phyloP scores from a whole-genome alignment of 2,329 filamentous ascomycete species.

The Neoscytalidium dimidiatum region DNA sequence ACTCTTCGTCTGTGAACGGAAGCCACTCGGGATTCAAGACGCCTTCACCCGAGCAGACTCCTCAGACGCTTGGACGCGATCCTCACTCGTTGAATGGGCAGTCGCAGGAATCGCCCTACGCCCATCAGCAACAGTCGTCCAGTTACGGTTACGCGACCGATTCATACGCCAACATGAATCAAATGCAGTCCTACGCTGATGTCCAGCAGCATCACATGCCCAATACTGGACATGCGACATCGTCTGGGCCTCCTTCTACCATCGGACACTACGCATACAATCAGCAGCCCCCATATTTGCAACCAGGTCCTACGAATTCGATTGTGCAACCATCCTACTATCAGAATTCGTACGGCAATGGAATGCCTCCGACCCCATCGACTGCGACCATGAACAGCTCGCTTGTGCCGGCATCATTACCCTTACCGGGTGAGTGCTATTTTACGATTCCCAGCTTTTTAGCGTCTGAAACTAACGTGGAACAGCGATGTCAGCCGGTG shows the following conservation, averaged over 20 bases:
- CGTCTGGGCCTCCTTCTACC: conserved; percentile 72
- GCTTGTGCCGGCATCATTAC: conserved; percentile 70
- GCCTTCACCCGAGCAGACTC: conserved; percentile 69
- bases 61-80: conserved; percentile 43
- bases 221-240: conserved; percentile 72
- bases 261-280: conserved; percentile 79
- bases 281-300: conserved; percentile 71
- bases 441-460: background rate
- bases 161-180: conserved; percentile 71
- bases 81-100: conserved; percentile 40
- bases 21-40: conserved; percentile 67
- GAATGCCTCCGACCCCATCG: conserved; percentile 77
- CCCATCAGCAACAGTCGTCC: conserved; percentile 33
- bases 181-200: conserved; percentile 80
- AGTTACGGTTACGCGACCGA: conserved; percentile 37
- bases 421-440: conserved; percentile 53
- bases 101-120: conserved; percentile 42
- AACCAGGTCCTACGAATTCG: conserved; percentile 70
- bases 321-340: conserved; percentile 59
- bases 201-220: conserved; percentile 77
- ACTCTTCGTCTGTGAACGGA: conserved; percentile 57
- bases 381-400: conserved; percentile 68
- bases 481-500: conserved; percentile 23
- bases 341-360: conserved; percentile 75
- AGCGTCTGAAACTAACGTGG: background rate